These are phyloP conservation scores for Cladosporium velox DNA, from an alignment of 2,329 filamentous ascomycete species.

Conservation along the genomic window DNA sequence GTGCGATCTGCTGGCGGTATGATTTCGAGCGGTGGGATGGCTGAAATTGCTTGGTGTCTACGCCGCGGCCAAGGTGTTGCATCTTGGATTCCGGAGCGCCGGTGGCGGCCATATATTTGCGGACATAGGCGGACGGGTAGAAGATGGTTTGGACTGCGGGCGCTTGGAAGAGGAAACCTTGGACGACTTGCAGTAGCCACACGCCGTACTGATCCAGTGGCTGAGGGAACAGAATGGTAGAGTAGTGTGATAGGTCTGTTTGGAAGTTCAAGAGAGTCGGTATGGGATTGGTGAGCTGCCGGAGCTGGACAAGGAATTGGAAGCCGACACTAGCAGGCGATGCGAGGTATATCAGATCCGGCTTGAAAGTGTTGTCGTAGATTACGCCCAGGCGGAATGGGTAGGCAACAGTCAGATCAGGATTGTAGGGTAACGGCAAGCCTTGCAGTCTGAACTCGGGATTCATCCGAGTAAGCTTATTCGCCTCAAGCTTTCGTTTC, in stretches of 20 bases:
- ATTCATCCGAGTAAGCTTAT: slow-evolving; percentile 37
- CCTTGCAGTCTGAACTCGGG: slow-evolving; percentile 63
- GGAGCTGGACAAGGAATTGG: slow-evolving; percentile 68
- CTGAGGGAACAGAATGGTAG: slow-evolving; percentile 66
- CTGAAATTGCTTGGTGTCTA: slow-evolving; percentile 64
- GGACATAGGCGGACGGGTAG: slow-evolving; percentile 66
- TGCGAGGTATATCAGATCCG: slow-evolving; percentile 69
- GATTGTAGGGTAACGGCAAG: slow-evolving; percentile 70
- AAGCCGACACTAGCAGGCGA: slow-evolving; percentile 71
- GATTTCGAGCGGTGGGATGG: slow-evolving; percentile 55
- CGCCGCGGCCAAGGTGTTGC: slow-evolving; percentile 63
- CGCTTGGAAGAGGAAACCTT: slow-evolving; percentile 67
- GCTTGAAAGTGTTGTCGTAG: slow-evolving; percentile 63
- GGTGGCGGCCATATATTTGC: slow-evolving; percentile 60
- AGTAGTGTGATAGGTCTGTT: slow-evolving; percentile 70
- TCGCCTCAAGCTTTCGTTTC: slow-evolving; percentile 32
- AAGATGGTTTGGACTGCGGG: slow-evolving; percentile 65
- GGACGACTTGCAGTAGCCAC: slow-evolving; percentile 62
- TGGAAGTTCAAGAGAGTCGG: slow-evolving; percentile 70
- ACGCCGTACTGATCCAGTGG: slow-evolving; percentile 64
- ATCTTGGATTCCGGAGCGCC: slow-evolving; percentile 60
- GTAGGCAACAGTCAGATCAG: slow-evolving; percentile 69
- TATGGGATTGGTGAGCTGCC: slow-evolving; percentile 59
- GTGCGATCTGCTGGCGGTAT: slow-evolving; percentile 58
- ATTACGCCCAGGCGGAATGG: slow-evolving; percentile 66